phyloP scores from a whole-genome alignment of 257 asterid species.

The Solanum tacnaense region DNA sequence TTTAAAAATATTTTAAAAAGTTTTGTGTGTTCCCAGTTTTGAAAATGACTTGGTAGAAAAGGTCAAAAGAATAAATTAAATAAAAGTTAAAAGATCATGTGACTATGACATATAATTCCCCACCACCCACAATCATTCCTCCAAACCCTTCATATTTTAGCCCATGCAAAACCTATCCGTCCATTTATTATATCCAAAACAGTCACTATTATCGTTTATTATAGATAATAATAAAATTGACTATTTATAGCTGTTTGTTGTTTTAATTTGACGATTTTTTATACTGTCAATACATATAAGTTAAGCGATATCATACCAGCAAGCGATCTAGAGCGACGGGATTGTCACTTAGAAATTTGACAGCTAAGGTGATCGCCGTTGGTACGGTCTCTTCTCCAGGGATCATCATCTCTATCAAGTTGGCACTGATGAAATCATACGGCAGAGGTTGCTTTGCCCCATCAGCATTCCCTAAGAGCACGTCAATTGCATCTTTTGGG shows the following conservation, averaged over 20 bases:
- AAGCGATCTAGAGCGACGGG: constrained; percentile 51
- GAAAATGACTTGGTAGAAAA: constrained; percentile 23
- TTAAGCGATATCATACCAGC: constrained; percentile 36
- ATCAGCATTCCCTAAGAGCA: constrained; percentile 51
- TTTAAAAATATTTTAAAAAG: background rate
- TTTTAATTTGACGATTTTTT: too few relatives aligned
- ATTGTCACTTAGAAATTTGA: constrained; percentile 61
- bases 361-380: constrained; percentile 70
- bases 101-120: constrained; percentile 32
- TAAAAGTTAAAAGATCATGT: constrained; percentile 10
- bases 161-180: constrained; percentile 17
- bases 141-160: constrained; percentile 23
- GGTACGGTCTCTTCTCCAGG: constrained; percentile 96
- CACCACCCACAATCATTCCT: constrained; percentile 18
- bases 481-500: constrained; percentile 51
- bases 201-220: too few relatives aligned
- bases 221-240: too few relatives aligned
- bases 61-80: constrained; percentile 8
- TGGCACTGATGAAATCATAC: constrained; percentile 49
- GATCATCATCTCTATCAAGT: constrained; percentile 88
- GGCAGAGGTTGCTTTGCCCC: constrained; percentile 35
- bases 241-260: too few relatives aligned
- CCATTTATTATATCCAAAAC: constrained; percentile 1
- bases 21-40: constrained; percentile 12
- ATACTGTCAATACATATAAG: too few relatives aligned